A percentile compares a stretch with the other conserved stretches of the same genome.
Evolutionary conservation across 2,329 filamentous ascomycete genomes (phyloP).

Genomic region (Diaporthe sp.): DNA sequence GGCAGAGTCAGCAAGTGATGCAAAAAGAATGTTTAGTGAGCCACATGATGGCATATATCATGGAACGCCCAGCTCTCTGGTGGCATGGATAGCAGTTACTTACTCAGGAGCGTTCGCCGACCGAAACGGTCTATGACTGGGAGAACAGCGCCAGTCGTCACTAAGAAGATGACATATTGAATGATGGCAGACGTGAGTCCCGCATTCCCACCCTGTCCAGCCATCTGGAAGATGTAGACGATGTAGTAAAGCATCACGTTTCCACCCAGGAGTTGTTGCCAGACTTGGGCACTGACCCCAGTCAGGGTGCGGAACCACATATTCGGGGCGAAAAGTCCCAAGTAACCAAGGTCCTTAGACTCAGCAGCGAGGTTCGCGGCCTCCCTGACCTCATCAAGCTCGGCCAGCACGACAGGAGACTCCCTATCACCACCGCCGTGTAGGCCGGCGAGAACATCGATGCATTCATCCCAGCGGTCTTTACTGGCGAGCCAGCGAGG

Average conservation of each 20-base stretch:
- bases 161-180: conserved; percentile 68
- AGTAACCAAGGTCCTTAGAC: conserved; percentile 54
- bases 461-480: conserved; percentile 76
- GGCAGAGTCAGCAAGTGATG: background rate
- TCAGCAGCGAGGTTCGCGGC: conserved; percentile 55
- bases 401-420: conserved; percentile 58
- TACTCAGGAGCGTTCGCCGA: conserved; percentile 58
- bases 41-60: no score
- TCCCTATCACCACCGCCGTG: conserved; percentile 70
- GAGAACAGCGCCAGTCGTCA: conserved; percentile 64
- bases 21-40: background rate
- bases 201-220: conserved; percentile 44
- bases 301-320: conserved; percentile 67
- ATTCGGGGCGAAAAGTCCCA: conserved; percentile 60
- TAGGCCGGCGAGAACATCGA: conserved; percentile 68
- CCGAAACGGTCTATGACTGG: conserved; percentile 64
- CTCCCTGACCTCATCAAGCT: conserved; percentile 46
- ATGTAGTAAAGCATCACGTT: conserved; percentile 73
- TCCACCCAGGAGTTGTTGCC: conserved; percentile 67
- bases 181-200: conserved; percentile 65
- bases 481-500: conserved; percentile 80
- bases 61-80: no score
- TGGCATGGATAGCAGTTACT: background rate
- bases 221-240: conserved; percentile 68
- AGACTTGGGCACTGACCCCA: conserved; percentile 67